Percentiles rank a stretch among this genome's conserved stretches.
Conservation (phyloP, 1,284 basidiomycete genomes). For the Volvariella volvacea region DNA sequence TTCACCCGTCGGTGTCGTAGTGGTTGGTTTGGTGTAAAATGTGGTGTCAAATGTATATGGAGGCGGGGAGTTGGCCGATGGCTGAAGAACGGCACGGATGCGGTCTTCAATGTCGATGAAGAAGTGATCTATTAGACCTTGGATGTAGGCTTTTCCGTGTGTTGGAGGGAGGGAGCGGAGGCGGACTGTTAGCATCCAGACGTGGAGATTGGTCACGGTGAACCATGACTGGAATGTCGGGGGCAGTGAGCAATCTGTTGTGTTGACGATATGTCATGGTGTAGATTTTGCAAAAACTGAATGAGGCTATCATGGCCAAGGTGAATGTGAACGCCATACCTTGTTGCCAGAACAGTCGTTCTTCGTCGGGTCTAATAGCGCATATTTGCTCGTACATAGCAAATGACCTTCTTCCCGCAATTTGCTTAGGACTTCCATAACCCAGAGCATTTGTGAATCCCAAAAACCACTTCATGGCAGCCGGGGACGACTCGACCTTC, state of each 20-base stretch:
- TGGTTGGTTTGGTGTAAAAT: slow-evolving; percentile 44
- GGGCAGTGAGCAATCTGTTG: slow-evolving; percentile 79
- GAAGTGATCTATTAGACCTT: slow-evolving; percentile 91
- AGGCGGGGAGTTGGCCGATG: slow-evolving; percentile 28
- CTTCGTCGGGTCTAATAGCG: slow-evolving; percentile 50
- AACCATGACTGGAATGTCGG: slow-evolving; percentile 98
- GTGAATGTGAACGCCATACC: slow-evolving; percentile 28
- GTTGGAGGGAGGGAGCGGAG: slow-evolving; percentile 77
- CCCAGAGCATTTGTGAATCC: slow-evolving; percentile 47
- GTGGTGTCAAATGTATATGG: slow-evolving; percentile 32
- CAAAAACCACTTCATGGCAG: slow-evolving; percentile 43
- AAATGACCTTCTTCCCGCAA: slow-evolving; percentile 52
- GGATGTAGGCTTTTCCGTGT: slow-evolving; percentile 60
- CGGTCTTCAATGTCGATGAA: slow-evolving; percentile 94
- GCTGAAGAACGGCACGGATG: slow-evolving; percentile 77
- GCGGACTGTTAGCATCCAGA: slow-evolving; percentile 87
- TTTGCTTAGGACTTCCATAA: slow-evolving; percentile 54
- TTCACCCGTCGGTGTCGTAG: slow-evolving; percentile 21
- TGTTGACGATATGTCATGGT: not conserved
- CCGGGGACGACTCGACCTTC: slow-evolving; percentile 46
- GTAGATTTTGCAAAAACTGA: not conserved
- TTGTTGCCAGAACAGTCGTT: slow-evolving; percentile 58
- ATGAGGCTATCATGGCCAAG: not conserved
- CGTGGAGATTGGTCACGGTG: slow-evolving; percentile 88
- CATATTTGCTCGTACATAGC: slow-evolving; percentile 55